A percentile compares a stretch with the other conserved stretches of the same genome.
These are phyloP conservation scores for Eucalyptus microcorys DNA, from an alignment of 345 rosid genomes.

Conservation along the genomic window DNA sequence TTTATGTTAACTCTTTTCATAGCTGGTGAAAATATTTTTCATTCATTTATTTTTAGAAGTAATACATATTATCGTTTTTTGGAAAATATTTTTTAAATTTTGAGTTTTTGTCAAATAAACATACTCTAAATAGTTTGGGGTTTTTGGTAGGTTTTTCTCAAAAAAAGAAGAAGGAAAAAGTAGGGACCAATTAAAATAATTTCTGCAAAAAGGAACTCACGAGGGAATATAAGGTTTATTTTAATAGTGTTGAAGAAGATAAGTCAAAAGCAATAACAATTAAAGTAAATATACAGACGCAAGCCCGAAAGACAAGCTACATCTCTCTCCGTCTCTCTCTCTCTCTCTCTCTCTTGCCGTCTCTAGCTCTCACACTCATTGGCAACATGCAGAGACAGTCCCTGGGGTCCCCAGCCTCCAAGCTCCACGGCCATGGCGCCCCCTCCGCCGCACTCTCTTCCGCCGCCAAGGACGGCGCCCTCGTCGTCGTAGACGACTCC, in stretches of 20 bases:
- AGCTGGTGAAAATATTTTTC: no score
- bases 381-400: slow-evolving; percentile 82
- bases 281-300: background rate
- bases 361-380: background rate
- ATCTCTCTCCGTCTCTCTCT: background rate
- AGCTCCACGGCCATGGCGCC: slow-evolving; percentile 55
- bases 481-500: slow-evolving; percentile 7
- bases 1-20: no score
- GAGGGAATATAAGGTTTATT: background rate
- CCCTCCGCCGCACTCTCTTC: slow-evolving; percentile 1
- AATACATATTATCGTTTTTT: accelerated
- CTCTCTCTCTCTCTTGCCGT: background rate
- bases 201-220: background rate
- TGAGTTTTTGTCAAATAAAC: no score
- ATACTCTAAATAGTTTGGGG: no score
- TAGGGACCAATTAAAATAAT: background rate
- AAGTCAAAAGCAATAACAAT: background rate
- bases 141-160: background rate
- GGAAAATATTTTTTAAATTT: accelerated
- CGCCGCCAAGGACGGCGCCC: slow-evolving; percentile 14
- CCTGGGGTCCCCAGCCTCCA: slow-evolving; percentile 65
- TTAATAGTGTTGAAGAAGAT: background rate
- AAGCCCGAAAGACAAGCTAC: background rate
- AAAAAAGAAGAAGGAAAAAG: accelerated
- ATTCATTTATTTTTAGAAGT: no score